Percentiles rank a stretch among this genome's conserved stretches.
Conservation (phyloP, 108 stramenopile genomes). For the Skeletonema marinoi region DNA sequence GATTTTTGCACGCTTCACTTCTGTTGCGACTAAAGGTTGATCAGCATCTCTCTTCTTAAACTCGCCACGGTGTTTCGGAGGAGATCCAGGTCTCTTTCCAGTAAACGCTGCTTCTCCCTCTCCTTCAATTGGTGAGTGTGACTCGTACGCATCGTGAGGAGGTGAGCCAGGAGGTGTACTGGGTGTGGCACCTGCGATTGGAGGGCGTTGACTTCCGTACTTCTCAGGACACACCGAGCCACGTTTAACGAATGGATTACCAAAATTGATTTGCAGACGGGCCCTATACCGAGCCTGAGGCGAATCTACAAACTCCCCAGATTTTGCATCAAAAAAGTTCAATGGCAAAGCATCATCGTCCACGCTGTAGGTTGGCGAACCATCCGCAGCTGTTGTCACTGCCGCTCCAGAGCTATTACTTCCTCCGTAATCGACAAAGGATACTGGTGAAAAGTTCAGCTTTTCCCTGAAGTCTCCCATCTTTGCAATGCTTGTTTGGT, state of each 20-base stretch:
- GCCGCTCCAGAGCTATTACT: conserved; percentile 70
- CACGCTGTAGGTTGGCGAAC: conserved; percentile 72
- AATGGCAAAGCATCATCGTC: conserved; percentile 81
- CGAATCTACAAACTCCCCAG: conserved; percentile 75
- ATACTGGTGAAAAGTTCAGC: conserved; percentile 60
- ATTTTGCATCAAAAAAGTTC: conserved; percentile 70
- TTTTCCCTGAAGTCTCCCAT: conserved; percentile 87
- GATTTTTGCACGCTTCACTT: conserved; percentile 14
- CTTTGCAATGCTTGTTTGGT: conserved; percentile 55
- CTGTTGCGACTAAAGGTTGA: conserved; percentile 14
- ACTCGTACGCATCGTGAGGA: conserved; percentile 66
- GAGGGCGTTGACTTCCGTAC: conserved; percentile 63
- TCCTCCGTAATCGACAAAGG: conserved; percentile 80
- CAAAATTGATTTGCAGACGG: conserved; percentile 73
- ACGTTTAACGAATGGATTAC: conserved; percentile 81
- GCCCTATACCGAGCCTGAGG: conserved; percentile 64
- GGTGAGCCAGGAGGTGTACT: conserved; percentile 74
- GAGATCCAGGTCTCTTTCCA: conserved; percentile 43
- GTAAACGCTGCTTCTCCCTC: conserved; percentile 81
- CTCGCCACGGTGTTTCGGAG: conserved; percentile 12
- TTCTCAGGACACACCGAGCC: conserved; percentile 71
- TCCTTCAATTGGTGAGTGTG: conserved; percentile 56
- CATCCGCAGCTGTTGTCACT: conserved; percentile 74
- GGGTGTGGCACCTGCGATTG: conserved; percentile 34
- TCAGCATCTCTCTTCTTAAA: conserved; percentile 9